Evolutionary conservation across 495 filamentous ascomycete species (phyloP).

Genomic region (Astrothelium subdiscretum): DNA sequence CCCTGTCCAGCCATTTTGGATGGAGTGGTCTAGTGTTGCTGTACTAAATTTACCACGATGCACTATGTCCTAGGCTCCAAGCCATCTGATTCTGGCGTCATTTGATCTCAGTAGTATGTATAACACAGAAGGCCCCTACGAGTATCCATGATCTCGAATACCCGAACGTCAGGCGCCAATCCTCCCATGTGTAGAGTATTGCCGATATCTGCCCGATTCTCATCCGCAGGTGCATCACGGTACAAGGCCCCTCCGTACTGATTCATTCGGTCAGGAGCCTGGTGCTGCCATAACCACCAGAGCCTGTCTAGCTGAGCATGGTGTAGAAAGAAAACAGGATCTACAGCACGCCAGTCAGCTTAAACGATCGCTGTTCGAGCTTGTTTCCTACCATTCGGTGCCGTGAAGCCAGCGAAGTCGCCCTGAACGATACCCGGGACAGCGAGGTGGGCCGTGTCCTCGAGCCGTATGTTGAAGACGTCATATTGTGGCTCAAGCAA

Average conservation of each 20-base stretch:
- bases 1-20: too few species aligned
- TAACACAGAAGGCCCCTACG: conserved; percentile 3
- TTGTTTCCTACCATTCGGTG: conserved; percentile 1
- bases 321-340: conserved; percentile 24
- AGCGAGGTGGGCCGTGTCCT: conserved; percentile 6
- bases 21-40: too few species aligned
- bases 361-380: background rate
- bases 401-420: conserved; percentile 10
- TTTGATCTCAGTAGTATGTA: background rate
- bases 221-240: conserved; percentile 2
- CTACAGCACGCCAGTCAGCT: conserved; percentile 16
- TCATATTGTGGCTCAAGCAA: conserved; percentile 1
- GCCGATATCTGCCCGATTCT: conserved; percentile 3
- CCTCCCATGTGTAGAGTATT: conserved; percentile 5
- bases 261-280: conserved; percentile 1
- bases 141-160: conserved; percentile 5
- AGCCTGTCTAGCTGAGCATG: conserved; percentile 12
- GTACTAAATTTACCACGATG: too few species aligned
- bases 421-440: conserved; percentile 6
- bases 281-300: conserved; percentile 14
- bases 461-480: conserved; percentile 2
- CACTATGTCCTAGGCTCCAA: too few species aligned
- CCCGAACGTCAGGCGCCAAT: conserved; percentile 1
- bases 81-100: too few species aligned
- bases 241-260: conserved; percentile 7